These are phyloP conservation scores for Irpex rosettiformis DNA, from an alignment of 1,284 basidiomycete species.

Conservation along the genomic window DNA sequence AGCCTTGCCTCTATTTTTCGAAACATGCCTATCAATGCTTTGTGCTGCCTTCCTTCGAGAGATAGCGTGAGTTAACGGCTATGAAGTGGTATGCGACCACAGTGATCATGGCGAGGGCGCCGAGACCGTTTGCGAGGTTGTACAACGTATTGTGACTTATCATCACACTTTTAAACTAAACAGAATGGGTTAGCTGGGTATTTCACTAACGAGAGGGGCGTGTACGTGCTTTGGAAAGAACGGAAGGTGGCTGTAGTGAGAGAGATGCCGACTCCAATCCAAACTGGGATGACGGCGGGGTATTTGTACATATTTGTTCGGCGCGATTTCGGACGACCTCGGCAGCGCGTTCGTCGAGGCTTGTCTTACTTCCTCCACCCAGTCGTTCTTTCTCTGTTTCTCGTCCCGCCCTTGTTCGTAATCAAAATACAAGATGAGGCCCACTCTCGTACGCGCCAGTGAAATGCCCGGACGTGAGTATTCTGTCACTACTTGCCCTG, in stretches of 20 bases:
- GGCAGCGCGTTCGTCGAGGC: slow-evolving; percentile 15
- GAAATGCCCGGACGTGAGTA: slow-evolving; percentile 80
- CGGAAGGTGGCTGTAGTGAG: slow-evolving; percentile 10
- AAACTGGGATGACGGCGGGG: slow-evolving; percentile 2
- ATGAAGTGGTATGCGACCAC: slow-evolving; percentile 87
- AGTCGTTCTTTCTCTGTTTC: slow-evolving; percentile 13
- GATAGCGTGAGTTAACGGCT: slow-evolving; percentile 69
- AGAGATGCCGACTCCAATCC: not conserved
- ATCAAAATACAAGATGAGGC: slow-evolving; percentile 52
- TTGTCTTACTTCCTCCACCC: slow-evolving; percentile 17
- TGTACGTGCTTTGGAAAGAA: slow-evolving; percentile 1
- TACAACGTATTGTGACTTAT: slow-evolving; percentile 81
- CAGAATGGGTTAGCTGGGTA: not conserved
- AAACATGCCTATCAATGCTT: not conserved
- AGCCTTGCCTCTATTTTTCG: too few relatives aligned
- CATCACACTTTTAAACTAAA: slow-evolving; percentile 37
- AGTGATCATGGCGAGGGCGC: slow-evolving; percentile 77
- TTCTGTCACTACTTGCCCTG: not conserved
- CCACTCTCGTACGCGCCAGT: slow-evolving; percentile 54
- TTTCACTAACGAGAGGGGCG: not conserved
- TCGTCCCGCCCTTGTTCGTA: not conserved
- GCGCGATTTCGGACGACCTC: slow-evolving; percentile 19
- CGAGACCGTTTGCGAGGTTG: slow-evolving; percentile 79
- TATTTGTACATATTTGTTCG: slow-evolving; percentile 22
- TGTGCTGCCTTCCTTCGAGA: slow-evolving; percentile 28